phyloP scores from a whole-genome alignment of 2,329 filamentous ascomycete genomes.

The Epichloe uncinata region DNA sequence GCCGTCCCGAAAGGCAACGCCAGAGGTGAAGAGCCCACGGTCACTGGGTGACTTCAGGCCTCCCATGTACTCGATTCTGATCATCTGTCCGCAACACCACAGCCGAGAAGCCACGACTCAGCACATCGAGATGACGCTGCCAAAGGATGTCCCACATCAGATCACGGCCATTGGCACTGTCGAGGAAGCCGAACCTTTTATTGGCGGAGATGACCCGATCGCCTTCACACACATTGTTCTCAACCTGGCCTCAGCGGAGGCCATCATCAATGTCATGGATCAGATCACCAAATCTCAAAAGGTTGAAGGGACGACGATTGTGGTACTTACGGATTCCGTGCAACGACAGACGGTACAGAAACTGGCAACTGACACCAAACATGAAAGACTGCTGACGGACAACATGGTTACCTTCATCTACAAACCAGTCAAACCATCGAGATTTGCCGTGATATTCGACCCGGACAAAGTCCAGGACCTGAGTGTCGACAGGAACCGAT shows the following conservation, averaged over 20 bases:
- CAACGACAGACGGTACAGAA: constrained; percentile 76
- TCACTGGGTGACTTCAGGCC: constrained; percentile 35
- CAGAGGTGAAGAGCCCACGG: constrained; percentile 16
- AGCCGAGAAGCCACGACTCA: constrained; percentile 78
- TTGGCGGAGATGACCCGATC: constrained; percentile 54
- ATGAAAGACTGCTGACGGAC: constrained; percentile 50
- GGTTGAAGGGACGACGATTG: constrained; percentile 50
- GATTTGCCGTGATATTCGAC: constrained; percentile 74
- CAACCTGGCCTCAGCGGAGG: constrained; percentile 58
- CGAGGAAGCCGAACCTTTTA: constrained; percentile 57
- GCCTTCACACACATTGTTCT: constrained; percentile 83
- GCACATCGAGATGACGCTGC: constrained; percentile 87
- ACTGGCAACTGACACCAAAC: constrained; percentile 48
- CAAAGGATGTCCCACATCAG: constrained; percentile 70
- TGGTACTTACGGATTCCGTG: constrained; percentile 79
- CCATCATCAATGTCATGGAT: constrained; percentile 66
- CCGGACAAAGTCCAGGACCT: constrained; percentile 65
- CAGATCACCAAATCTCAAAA: constrained; percentile 48
- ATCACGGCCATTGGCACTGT: constrained; percentile 62
- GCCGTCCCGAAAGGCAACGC: constrained; percentile 25
- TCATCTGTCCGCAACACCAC: constrained; percentile 77
- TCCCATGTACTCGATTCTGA: constrained; percentile 74
- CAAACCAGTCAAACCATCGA: constrained; percentile 89
- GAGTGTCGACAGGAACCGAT: constrained; percentile 69
- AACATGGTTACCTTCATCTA: constrained; percentile 71